These are phyloP conservation scores for Penicillium sp. DNA, from an alignment of 2,329 filamentous ascomycete genomes.

Conservation along the genomic window DNA sequence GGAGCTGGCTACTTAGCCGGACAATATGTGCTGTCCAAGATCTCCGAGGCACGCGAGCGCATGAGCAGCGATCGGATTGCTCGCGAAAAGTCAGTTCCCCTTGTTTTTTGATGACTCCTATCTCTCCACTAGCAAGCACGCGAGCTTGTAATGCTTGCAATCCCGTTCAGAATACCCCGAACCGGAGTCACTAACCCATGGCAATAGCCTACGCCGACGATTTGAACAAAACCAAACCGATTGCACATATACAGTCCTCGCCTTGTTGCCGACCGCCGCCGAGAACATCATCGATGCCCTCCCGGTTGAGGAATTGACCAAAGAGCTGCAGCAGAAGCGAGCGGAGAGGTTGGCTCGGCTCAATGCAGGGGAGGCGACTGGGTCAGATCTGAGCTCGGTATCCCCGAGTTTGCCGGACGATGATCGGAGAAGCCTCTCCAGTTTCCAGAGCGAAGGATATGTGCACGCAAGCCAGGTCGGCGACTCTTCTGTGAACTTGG, in stretches of 20 bases:
- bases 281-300: constrained; percentile 83
- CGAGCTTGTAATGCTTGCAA: constrained; percentile 13
- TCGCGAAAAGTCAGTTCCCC: constrained; percentile 77
- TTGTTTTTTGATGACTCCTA: not conserved
- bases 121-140: constrained; percentile 1
- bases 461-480: constrained; percentile 76
- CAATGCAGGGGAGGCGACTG: constrained; percentile 53
- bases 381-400: constrained; percentile 56
- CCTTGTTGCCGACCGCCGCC: constrained; percentile 85
- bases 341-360: constrained; percentile 65
- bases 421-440: constrained; percentile 56
- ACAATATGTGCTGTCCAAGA: constrained; percentile 88
- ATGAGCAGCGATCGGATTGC: constrained; percentile 95
- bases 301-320: constrained; percentile 87
- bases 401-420: constrained; percentile 74
- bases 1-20: constrained; percentile 88
- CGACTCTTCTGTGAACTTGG: constrained; percentile 48
- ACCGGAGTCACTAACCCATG: constrained; percentile 15
- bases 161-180: constrained; percentile 6
- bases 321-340: constrained; percentile 93
- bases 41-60: constrained; percentile 89
- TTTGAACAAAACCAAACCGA: constrained; percentile 99
- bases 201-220: constrained; percentile 75
- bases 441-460: constrained; percentile 76
- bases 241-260: constrained; percentile 97